Base-by-base conservation (phyloP, 108 stramenopile genomes). In the Mayamaea pseudoterrestris region DNA sequence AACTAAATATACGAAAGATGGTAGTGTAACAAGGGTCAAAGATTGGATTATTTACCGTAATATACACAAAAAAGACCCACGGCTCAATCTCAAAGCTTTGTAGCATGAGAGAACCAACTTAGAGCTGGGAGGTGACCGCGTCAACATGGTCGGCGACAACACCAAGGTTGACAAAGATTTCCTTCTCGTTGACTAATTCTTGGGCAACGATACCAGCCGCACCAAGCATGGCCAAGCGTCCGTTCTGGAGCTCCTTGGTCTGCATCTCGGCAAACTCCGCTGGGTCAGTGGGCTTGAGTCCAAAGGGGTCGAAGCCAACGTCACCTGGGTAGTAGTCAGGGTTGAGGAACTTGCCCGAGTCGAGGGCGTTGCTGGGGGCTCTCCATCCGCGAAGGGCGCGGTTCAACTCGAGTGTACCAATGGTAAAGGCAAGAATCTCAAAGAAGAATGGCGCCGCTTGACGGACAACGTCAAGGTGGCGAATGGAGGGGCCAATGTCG, bases 221-320 rank as follows among this genome's bases (percentile, higher is more conserved):
- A n/a, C 84, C 91, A 65, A 93, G 68, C 94, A 95, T 95, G 31
- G 90, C 86, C 44, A 90, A 35, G n/a, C 93, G 66, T 22, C 93
- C 93, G 56, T 95, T 75, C 72, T 90, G 88, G 47, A 87, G 35
- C 53, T 90, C 87, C 47, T 78, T 77, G 13, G 68, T 74, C 57
- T 68, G 65, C 77, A 85, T 83, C 20, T 44, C 65, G 53, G 69
- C 46, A 55, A 68, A 64, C 12, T 63, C 83, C 4, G 47, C 63
- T 37, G 68, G 64, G 45, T 90, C 80, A 7, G 58, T 29, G 1
- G 88, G 88, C 55, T 73, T 62, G 22, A 91, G 43, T 5, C 58
- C 51, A 7, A 86, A 34, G 8, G 81, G 78, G 42, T 91, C 90
- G 53, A 86, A 91, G 37, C 74, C 81, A 57, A 73, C 76, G 63